Evolutionary conservation across 768 basidiomycete genomes (phyloP).

Genomic region (Panaeolus papilionaceus): DNA sequence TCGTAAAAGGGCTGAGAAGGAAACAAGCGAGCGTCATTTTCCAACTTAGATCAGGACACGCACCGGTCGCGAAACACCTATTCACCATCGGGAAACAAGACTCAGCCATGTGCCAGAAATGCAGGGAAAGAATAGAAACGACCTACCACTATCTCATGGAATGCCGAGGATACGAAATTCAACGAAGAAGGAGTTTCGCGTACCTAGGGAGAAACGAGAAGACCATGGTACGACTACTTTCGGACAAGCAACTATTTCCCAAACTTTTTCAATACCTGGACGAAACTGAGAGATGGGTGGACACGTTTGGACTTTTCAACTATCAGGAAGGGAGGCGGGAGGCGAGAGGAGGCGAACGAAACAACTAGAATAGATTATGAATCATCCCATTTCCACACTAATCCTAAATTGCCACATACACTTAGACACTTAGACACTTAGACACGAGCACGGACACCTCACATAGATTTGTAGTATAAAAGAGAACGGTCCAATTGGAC

Average conservation of each 20-base stretch:
- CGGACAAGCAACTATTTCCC: not conserved
- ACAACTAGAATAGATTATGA: no score
- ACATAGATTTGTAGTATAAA: no score
- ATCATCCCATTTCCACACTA: no score
- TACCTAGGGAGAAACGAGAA: not conserved
- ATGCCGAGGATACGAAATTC: constrained; percentile 30
- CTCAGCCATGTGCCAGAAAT: constrained; percentile 33
- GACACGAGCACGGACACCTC: no score
- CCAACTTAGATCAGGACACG: constrained; percentile 39
- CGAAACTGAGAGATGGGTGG: not conserved
- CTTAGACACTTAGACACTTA: no score
- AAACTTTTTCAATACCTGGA: not conserved
- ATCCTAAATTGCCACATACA: no score
- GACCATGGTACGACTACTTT: not conserved
- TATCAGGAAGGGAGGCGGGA: no score
- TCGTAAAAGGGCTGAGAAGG: constrained; percentile 17
- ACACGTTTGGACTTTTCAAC: not conserved
- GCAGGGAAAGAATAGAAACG: constrained; percentile 31
- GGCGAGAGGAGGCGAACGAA: no score
- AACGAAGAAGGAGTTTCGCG: not conserved
- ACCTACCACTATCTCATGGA: constrained; percentile 35
- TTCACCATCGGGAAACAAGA: constrained; percentile 31
- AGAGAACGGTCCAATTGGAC: no score
- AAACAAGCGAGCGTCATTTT: constrained; percentile 30
- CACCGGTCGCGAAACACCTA: constrained; percentile 37